These are phyloP conservation scores for Rutidosis leptorrhynchoides DNA, from an alignment of 129 eudicot genomes.

Conservation along the genomic window DNA sequence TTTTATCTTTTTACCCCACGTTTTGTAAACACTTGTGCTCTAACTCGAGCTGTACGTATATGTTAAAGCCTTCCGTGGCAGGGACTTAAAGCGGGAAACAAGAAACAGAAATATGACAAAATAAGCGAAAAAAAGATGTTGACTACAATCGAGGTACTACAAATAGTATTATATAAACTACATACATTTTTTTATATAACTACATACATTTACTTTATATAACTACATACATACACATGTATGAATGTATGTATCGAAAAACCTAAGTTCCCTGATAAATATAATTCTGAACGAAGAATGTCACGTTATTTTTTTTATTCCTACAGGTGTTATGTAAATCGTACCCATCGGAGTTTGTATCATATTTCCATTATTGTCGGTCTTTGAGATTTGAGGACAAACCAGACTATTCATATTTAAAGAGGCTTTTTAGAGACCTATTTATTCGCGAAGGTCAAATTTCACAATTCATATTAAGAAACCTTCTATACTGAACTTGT, in stretches of 20 bases:
- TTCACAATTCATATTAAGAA: conserved; percentile 7
- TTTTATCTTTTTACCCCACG: not conserved
- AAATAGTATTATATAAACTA: not conserved
- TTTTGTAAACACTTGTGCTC: not conserved
- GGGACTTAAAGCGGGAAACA: conserved; percentile 90
- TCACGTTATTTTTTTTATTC: not conserved
- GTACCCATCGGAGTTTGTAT: conserved; percentile 87
- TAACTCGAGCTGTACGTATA: not conserved
- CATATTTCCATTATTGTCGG: conserved; percentile 85
- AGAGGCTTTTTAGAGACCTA: conserved; percentile 92
- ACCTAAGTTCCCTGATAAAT: not conserved
- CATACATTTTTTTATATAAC: too few species aligned
- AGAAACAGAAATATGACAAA: conserved; percentile 94
- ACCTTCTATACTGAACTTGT: not conserved
- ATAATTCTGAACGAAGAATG: too few species aligned
- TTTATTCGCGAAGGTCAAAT: conserved; percentile 89
- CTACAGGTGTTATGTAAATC: conserved; percentile 92
- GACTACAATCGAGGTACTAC: conserved; percentile 81
- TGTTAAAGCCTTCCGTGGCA: conserved; percentile 92
- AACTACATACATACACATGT: too few species aligned
- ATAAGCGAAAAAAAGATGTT: conserved; percentile 92
- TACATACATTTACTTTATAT: not conserved
- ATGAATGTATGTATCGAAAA: not conserved
- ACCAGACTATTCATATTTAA: conserved; percentile 92
- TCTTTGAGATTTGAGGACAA: conserved; percentile 94